Evolutionary conservation across 805 yeast species (phyloP), one percentile per base, ranked within the genome.

Genomic region (Metschnikowia santaceciliae): DNA sequence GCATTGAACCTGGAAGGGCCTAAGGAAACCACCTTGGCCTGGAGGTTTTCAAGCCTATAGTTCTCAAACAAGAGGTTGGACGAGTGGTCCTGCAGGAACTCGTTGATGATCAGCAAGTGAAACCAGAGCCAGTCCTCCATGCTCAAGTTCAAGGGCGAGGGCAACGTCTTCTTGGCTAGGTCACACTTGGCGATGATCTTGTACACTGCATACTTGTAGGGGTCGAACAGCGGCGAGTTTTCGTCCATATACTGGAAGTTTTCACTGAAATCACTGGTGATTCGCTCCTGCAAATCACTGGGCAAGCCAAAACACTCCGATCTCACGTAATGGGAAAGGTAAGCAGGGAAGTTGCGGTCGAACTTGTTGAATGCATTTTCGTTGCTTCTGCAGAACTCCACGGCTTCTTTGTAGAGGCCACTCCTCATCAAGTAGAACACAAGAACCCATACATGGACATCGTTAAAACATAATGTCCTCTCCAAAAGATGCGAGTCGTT

Each of bases 51-150:
- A 51, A 94, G 73, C 1, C 84, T 78, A 66, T 90, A 92, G 54
- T 80, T 77, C 59, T 89, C 96, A 62, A 80, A 82, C 10, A 83
- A 71, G 34, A 86, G 80, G 51, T 69, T 54, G 14, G 61, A 61
- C 3, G 57, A n/a, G 7, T 56, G 37, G 14, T 59, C 61, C 15
- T 57, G 54, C 46, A 53, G 57, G 46, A 59, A 64, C 60, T 88
- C 92, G 50, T 83, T 80, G 14, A 88, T 81, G 30, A 92, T 75
- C 68, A 83, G 78, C 50, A 94, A 76, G 68, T 94, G 97, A 64
- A 88, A 81, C 99, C 99, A 92, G 46, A 92, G 67, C 98, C 98
- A 92, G 70, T 92, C 98, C 67, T 92, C 98, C 44, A 91, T 81
- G 52, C 95, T 88, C 35, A 83, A 69, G 36, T 86, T 79, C 32